These are phyloP conservation scores for Hyparrhenia diplandra DNA, from an alignment of 176 grass and related monocot species.

Conservation along the genomic window DNA sequence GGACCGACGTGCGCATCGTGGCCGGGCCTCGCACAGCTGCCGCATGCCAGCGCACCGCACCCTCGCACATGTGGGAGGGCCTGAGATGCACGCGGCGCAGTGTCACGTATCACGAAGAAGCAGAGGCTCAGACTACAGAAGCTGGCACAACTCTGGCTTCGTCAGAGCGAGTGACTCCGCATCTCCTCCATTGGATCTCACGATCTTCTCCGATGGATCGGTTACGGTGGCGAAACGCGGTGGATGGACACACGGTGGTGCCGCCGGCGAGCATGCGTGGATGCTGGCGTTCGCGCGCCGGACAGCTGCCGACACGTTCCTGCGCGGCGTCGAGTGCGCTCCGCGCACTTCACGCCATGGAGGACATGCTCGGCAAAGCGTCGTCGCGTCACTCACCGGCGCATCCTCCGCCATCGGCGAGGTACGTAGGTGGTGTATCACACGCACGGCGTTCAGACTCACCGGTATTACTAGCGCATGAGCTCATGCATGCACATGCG, in stretches of 20 bases:
- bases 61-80: no score
- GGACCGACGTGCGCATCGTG: conserved; percentile 13
- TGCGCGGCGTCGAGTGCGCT: conserved; percentile 53
- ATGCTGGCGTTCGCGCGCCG: conserved; percentile 85
- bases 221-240: conserved; percentile 37
- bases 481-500: no score
- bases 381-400: conserved; percentile 79
- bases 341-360: conserved; percentile 57
- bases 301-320: conserved; percentile 76
- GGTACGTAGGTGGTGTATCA: conserved; percentile 14
- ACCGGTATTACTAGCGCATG: background rate
- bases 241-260: conserved; percentile 76
- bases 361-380: conserved; percentile 74
- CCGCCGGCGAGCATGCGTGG: conserved; percentile 96
- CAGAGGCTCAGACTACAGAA: background rate
- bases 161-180: background rate
- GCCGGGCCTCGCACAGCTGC: conserved; percentile 11
- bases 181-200: no score
- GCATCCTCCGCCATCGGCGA: conserved; percentile 83
- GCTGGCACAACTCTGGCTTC: background rate
- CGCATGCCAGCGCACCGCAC: conserved; percentile 24
- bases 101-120: conserved; percentile 10
- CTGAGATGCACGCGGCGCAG: no score
- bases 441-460: background rate
- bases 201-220: no score